Conservation (phyloP, 1,139 yeast genomes). For the Diutina mesorugosa region DNA sequence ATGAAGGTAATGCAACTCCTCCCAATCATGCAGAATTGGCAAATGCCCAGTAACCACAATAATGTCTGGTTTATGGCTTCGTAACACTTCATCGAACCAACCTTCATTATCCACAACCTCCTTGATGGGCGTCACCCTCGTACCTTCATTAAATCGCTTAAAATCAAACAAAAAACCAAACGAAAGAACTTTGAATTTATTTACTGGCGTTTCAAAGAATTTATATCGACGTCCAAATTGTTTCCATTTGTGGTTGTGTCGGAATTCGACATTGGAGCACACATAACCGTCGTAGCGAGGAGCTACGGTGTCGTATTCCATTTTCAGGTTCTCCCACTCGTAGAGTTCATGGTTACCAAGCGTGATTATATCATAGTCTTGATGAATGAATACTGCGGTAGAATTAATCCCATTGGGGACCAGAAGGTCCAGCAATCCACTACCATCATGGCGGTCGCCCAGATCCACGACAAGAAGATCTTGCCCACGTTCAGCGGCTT, state of each 20-base stretch:
- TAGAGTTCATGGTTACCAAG: slow-evolving; percentile 92
- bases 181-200: slow-evolving; percentile 42
- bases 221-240: slow-evolving; percentile 60
- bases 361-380: slow-evolving; percentile 69
- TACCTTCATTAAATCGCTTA: slow-evolving; percentile 40
- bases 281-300: slow-evolving; percentile 54
- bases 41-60: slow-evolving; percentile 69
- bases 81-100: slow-evolving; percentile 53
- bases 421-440: slow-evolving; percentile 76
- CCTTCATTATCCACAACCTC: slow-evolving; percentile 35
- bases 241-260: slow-evolving; percentile 33
- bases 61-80: slow-evolving; percentile 40
- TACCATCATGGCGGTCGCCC: slow-evolving; percentile 94
- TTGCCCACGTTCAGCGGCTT: slow-evolving; percentile 31
- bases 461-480: slow-evolving; percentile 74
- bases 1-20: slow-evolving; percentile 45
- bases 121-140: slow-evolving; percentile 52
- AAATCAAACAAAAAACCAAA: slow-evolving; percentile 79
- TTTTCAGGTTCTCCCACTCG: slow-evolving; percentile 47
- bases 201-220: slow-evolving; percentile 51
- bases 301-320: slow-evolving; percentile 52
- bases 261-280: slow-evolving; percentile 69
- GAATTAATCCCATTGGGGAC: slow-evolving; percentile 55
- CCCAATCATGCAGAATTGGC: slow-evolving; percentile 50
- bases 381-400: slow-evolving; percentile 47